Base-by-base conservation (phyloP, 2,329 filamentous ascomycete species). In the Zarea fungicola region DNA sequence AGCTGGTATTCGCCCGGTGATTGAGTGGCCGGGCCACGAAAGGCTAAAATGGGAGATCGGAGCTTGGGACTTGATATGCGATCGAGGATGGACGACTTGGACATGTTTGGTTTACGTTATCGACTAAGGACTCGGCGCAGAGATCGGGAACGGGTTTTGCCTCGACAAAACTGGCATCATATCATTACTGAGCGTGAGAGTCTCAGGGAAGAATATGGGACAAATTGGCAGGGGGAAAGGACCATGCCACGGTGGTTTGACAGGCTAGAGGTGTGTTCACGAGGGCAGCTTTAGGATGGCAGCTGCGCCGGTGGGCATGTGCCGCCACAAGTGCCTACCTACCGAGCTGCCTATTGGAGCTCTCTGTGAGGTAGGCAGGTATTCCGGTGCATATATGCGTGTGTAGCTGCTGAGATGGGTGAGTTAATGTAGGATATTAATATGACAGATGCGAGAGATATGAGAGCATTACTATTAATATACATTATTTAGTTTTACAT, bases 1-100 rank as follows among this genome's bases (percentile, higher is more conserved):
- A 72, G 60, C 36, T 65, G 58, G 53, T 70, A 69, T 42, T 69
- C 66, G 53, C 57, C 62, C 10, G 60, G 55, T 10, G 59, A 55
- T 26, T 56, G 59, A 19, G 53, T 40, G 25, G 54, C 51, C 23
- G 59, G 52, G 23, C 53, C 56, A 28, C 62, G 60, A 6, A 64
- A 43, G 8, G 63, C 60, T 7, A 63, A 55, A 8, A 59, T 53
- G 5, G 62, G 58, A 2, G 59, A 53, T 42, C 54, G 54, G 14
- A 55, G 55, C 21, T 55, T 53, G 14, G 58, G 55, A 26, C 55
- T 43, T 13, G 23, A 25, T n/a, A 29, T 31, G 16, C 42, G 36
- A 5, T 51, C 37, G 13, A 25, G 13, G 18, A 25, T 19, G 58
- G 18, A 47, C 22, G 52, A 25, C 21, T 35, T 47, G 23, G 51